Conservation (phyloP, 2,329 filamentous ascomycete genomes). For the Emydomyces testavorans region DNA sequence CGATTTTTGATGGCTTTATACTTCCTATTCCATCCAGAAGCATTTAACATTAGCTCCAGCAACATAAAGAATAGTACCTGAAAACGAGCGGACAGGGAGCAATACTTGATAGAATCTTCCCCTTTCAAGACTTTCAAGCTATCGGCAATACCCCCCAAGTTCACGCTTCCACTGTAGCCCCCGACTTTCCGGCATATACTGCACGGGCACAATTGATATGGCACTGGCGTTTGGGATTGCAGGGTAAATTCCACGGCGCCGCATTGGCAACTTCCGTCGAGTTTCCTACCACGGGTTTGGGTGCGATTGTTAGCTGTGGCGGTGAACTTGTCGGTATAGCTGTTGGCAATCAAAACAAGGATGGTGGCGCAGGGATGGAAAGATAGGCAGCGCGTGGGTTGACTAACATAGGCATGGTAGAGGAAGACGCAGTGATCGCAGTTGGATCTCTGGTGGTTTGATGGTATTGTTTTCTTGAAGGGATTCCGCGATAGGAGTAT, state of each 20-base stretch:
- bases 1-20: conserved; percentile 34
- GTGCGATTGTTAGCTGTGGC: not conserved
- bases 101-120: conserved; percentile 36
- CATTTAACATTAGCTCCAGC: not conserved
- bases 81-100: not conserved
- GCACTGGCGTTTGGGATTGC: conserved; percentile 38
- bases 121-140: conserved; percentile 35
- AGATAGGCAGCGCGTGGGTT: not conserved
- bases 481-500: not conserved
- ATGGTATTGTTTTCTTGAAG: no score
- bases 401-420: conserved; percentile 23
- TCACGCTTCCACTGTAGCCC: conserved; percentile 37
- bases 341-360: not conserved
- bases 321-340: not conserved
- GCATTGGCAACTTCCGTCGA: conserved; percentile 41
- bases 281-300: conserved; percentile 27
- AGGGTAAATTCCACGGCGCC: conserved; percentile 38
- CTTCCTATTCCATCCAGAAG: conserved; percentile 26
- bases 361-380: not conserved
- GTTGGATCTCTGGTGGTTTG: not conserved
- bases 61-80: not conserved
- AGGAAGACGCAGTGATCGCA: not conserved
- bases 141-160: conserved; percentile 37
- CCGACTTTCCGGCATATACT: conserved; percentile 41
- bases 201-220: conserved; percentile 41